phyloP scores from a whole-genome alignment of 257 asterid species.

The Fraxinus cuspidata region DNA sequence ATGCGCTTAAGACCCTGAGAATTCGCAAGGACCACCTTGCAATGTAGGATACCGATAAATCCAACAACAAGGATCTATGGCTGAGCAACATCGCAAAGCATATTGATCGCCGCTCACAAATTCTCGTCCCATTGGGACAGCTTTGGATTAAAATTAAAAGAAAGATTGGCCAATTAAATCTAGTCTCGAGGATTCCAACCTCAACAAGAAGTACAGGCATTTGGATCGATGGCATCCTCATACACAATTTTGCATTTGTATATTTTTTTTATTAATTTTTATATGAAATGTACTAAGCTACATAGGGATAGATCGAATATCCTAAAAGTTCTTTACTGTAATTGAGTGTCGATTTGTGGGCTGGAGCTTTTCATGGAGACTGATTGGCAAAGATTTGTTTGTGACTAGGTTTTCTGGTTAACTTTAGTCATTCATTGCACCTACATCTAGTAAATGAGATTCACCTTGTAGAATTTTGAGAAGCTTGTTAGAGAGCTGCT shows the following conservation, averaged over 20 bases:
- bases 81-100: neutral
- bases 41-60: no score
- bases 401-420: neutral
- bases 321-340: neutral
- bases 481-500: no score
- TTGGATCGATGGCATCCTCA: neutral
- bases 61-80: no score
- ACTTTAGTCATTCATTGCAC: neutral
- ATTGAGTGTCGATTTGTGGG: neutral
- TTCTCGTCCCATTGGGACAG: neutral
- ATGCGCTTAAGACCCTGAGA: neutral
- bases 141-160: no score
- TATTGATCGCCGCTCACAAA: neutral
- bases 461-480: no score
- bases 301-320: neutral
- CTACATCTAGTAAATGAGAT: no score
- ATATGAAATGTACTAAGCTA: neutral
- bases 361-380: neutral
- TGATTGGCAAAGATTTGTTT: neutral
- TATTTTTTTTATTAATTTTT: no score
- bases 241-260: neutral
- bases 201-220: neutral
- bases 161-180: no score
- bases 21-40: no score
- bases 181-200: neutral